Evolutionary conservation across 768 basidiomycete genomes (phyloP).

Genomic region (Serendipita sp.): DNA sequence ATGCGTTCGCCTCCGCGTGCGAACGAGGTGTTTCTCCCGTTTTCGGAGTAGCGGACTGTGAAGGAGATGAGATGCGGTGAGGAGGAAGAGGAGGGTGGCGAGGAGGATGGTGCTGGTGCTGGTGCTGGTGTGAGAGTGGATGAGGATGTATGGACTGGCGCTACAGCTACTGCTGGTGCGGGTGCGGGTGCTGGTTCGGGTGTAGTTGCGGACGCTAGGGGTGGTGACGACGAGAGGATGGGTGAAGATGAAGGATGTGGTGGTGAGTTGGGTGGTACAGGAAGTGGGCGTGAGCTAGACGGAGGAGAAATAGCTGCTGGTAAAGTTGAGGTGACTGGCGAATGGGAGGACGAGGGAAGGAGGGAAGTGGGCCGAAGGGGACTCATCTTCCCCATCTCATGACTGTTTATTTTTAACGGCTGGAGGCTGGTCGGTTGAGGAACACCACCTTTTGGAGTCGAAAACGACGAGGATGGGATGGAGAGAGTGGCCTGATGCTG

Average conservation of each 20-base stretch:
- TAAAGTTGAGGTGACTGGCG: too few relatives aligned
- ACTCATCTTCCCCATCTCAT: too few relatives aligned
- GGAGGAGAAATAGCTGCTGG: background rate
- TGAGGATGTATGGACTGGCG: background rate
- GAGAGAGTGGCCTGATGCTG: too few relatives aligned
- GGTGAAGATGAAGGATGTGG: background rate
- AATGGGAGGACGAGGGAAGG: too few relatives aligned
- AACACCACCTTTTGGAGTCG: too few relatives aligned
- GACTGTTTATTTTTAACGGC: too few relatives aligned
- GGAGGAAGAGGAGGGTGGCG: background rate
- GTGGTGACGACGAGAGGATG: background rate
- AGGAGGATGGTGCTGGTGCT: background rate
- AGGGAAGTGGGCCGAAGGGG: too few relatives aligned
- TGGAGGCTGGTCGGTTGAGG: too few relatives aligned
- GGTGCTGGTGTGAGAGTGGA: background rate
- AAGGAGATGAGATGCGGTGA: background rate
- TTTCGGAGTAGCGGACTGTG: background rate
- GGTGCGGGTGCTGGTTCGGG: background rate
- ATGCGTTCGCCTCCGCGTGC: background rate
- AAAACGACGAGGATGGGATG: too few relatives aligned
- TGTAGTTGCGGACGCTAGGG: background rate
- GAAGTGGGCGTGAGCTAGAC: background rate
- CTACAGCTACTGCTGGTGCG: background rate
- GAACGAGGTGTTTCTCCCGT: background rate
- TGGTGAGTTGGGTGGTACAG: background rate